phyloP scores from a whole-genome alignment of 495 filamentous ascomycete genomes.

The Xylaria longipes region DNA sequence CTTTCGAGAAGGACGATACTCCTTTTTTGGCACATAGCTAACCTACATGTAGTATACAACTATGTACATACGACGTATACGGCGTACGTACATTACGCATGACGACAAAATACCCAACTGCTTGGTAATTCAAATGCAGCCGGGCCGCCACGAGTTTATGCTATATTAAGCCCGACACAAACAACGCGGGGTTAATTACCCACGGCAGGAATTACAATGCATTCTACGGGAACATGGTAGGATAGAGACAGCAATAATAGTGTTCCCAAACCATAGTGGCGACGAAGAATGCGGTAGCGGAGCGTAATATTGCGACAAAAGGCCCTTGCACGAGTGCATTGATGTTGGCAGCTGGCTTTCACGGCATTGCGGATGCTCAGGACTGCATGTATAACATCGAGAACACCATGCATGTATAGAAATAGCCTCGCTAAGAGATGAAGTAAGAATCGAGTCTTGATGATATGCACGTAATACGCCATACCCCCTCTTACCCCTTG shows the following conservation, averaged over 20 bases:
- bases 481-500: neutral
- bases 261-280: neutral
- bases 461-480: slow-evolving; percentile 7
- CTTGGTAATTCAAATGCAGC: slow-evolving; percentile 17
- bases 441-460: slow-evolving; percentile 15
- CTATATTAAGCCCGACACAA: slow-evolving; percentile 10
- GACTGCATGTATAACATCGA: slow-evolving; percentile 16
- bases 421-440: slow-evolving; percentile 15
- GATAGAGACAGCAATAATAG: neutral
- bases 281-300: neutral
- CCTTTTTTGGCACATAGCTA: neutral
- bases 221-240: neutral
- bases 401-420: slow-evolving; percentile 3
- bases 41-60: neutral
- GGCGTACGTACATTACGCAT: neutral
- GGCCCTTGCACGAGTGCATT: slow-evolving; percentile 17
- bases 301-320: slow-evolving; percentile 21
- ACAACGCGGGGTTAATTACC: slow-evolving; percentile 13
- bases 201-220: slow-evolving; percentile 21
- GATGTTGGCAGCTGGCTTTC: neutral
- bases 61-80: neutral
- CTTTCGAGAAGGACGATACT: slow-evolving; percentile 4
- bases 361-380: neutral
- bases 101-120: slow-evolving; percentile 14
- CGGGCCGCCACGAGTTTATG: slow-evolving; percentile 22